phyloP scores from a whole-genome alignment of 176 grass and related monocot species.

The Puya raimondii region DNA sequence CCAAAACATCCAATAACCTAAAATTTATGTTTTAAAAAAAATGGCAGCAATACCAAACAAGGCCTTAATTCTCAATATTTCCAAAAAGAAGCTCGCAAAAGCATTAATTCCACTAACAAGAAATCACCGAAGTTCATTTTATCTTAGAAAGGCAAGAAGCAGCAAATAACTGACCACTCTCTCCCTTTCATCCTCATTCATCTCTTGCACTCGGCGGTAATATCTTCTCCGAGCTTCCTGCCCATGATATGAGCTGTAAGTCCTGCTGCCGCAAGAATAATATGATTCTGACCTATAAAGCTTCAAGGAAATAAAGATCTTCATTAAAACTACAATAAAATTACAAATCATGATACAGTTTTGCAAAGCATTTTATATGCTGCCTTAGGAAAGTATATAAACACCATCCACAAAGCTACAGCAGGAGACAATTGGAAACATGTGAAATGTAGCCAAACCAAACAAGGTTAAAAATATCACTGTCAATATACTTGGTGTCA shows the following conservation, averaged over 20 bases:
- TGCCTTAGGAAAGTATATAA: not conserved
- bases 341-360: slow-evolving; percentile 12
- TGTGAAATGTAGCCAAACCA: too few species aligned
- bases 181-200: slow-evolving; percentile 80
- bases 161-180: slow-evolving; percentile 57
- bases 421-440: slow-evolving; percentile 3
- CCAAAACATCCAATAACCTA: too few species aligned
- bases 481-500: too few species aligned
- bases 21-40: too few species aligned
- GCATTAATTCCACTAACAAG: not conserved
- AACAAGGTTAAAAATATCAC: too few species aligned
- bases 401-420: not conserved
- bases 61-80: too few species aligned
- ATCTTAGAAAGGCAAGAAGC: not conserved
- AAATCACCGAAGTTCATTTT: not conserved
- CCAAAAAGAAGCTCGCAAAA: not conserved
- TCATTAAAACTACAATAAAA: not conserved
- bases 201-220: slow-evolving; percentile 61
- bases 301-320: slow-evolving; percentile 25
- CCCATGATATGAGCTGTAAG: slow-evolving; percentile 5
- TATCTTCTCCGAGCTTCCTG: slow-evolving; percentile 58
- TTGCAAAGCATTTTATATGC: too few species aligned
- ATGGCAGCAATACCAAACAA: too few species aligned
- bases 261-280: slow-evolving; percentile 32
- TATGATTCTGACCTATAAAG: slow-evolving; percentile 43